Evolutionary conservation across 208 protist species (phyloP).

Genomic region (Trypanosoma lewisi): DNA sequence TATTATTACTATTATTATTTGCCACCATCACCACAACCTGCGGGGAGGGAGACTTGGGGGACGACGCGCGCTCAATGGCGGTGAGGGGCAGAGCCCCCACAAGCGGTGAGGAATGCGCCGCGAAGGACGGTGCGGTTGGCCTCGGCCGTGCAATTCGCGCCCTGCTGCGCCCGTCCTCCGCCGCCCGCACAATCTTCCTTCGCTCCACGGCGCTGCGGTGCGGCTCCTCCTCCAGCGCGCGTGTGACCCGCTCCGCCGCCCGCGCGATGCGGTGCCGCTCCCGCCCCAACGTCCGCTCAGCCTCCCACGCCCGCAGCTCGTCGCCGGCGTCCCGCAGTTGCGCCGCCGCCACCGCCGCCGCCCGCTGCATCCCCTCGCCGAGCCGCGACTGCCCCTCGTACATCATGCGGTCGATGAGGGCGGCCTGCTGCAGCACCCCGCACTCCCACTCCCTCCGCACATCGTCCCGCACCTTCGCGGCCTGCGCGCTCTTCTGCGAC

Average conservation of each 20-base stretch:
- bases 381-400: constrained; percentile 22
- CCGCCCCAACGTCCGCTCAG: constrained; percentile 44
- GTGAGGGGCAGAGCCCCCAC: constrained; percentile 7
- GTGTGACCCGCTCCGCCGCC: constrained; percentile 30
- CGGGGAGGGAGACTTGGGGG: background rate
- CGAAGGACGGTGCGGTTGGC: background rate
- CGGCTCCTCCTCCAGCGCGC: constrained; percentile 16
- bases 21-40: background rate
- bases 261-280: constrained; percentile 49
- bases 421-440: constrained; percentile 26
- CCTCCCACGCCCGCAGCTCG: constrained; percentile 56
- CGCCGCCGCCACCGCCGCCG: constrained; percentile 14
- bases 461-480: constrained; percentile 26
- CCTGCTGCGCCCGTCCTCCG: constrained; percentile 18
- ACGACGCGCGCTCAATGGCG: background rate
- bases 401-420: constrained; percentile 31
- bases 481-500: constrained; percentile 45
- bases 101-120: constrained; percentile 1
- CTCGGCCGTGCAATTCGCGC: background rate
- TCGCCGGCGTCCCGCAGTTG: constrained; percentile 16
- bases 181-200: constrained; percentile 22
- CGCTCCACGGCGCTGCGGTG: constrained; percentile 24
- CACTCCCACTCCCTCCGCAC: constrained; percentile 35
- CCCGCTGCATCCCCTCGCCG: constrained; percentile 34
- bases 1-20: background rate